Percentiles rank a stretch among this genome's conserved stretches.
Conservation (phyloP, 768 basidiomycete genomes). For the Lepiota subincarnata region DNA sequence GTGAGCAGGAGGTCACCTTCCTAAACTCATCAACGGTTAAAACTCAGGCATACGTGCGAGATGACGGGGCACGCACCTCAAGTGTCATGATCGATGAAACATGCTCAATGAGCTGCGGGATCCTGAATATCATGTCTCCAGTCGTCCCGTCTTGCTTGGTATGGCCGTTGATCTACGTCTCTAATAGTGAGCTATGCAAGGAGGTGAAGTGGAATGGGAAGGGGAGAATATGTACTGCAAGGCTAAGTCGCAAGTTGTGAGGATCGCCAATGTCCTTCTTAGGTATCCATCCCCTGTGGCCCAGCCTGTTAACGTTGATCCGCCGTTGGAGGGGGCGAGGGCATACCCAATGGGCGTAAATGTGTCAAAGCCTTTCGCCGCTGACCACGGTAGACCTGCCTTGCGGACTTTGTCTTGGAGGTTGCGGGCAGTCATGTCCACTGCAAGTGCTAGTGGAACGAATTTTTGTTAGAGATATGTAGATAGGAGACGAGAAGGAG, state of each 20-base stretch:
- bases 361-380: conserved; percentile 95
- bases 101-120: conserved; percentile 84
- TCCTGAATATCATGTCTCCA: conserved; percentile 87
- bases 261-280: conserved; percentile 65
- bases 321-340: neutral
- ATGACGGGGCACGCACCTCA: conserved; percentile 54
- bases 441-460: conserved; percentile 66
- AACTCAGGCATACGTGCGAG: neutral
- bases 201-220: neutral
- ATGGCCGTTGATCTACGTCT: conserved; percentile 70
- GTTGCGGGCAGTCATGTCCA: conserved; percentile 97
- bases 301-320: neutral
- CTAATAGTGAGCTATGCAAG: neutral
- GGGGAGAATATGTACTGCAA: conserved; percentile 50
- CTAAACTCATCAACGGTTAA: conserved; percentile 32
- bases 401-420: conserved; percentile 91
- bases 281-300: conserved; percentile 70
- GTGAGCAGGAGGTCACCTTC: conserved; percentile 91
- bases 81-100: conserved; percentile 95
- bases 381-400: conserved; percentile 94
- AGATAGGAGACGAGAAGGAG: conserved; percentile 1
- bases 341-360: conserved; percentile 87
- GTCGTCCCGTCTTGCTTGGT: conserved; percentile 85
- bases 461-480: conserved; percentile 5
- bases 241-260: conserved; percentile 68